Evolutionary conservation across 306 rosid genomes (phyloP).

Genomic region (Fragaria vesca): DNA sequence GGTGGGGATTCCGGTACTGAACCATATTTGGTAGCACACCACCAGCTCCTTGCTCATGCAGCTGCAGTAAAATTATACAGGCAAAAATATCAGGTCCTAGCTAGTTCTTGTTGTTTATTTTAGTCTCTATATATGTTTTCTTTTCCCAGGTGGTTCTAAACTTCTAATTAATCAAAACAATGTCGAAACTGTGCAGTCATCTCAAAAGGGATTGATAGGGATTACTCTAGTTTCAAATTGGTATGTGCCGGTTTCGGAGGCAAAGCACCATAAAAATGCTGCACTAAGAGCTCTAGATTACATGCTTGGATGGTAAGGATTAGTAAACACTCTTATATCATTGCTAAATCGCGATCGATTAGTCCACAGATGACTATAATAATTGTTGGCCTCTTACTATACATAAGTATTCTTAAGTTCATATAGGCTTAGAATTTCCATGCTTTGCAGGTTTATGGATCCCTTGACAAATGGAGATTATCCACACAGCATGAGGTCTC

Average conservation of each 20-base stretch:
- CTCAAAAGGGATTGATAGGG: constrained; percentile 31
- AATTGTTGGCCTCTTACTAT: neutral
- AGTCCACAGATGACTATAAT: too few relatives aligned
- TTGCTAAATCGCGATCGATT: too few relatives aligned
- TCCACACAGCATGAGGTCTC: constrained; percentile 46
- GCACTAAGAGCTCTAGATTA: constrained; percentile 27
- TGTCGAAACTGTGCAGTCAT: constrained; percentile 9
- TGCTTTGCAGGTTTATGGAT: constrained; percentile 54
- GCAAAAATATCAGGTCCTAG: constrained; percentile 31
- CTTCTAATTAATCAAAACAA: neutral
- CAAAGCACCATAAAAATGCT: constrained; percentile 11
- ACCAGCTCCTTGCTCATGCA: constrained; percentile 65
- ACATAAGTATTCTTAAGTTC: neutral
- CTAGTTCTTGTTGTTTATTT: neutral
- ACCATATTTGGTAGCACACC: constrained; percentile 56
- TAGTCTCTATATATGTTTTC: neutral
- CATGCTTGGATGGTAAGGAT: constrained; percentile 30
- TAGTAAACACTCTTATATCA: neutral
- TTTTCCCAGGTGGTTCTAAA: neutral
- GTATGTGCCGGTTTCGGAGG: constrained; percentile 19
- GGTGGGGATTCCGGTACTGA: constrained; percentile 53
- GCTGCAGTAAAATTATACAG: constrained; percentile 44
- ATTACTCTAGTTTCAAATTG: constrained; percentile 22
- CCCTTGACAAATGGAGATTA: constrained; percentile 55
- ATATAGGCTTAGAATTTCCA: neutral